phyloP scores from a whole-genome alignment of 1,284 basidiomycete genomes.

The Fereydounia khargensis region DNA sequence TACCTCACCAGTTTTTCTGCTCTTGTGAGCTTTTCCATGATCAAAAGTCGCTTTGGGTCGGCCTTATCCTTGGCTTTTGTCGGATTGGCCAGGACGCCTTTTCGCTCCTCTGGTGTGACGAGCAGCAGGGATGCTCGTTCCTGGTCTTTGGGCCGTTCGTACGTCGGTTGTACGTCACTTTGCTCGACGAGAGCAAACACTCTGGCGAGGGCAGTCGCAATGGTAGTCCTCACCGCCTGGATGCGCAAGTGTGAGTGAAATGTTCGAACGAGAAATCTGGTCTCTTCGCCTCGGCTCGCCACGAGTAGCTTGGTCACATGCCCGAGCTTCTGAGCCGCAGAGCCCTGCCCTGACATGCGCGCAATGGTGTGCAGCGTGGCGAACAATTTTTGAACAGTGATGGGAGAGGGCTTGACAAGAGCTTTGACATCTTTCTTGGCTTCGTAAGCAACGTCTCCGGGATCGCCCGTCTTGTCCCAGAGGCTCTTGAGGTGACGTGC shows the following conservation, averaged over 20 bases:
- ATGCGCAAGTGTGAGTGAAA: conserved; percentile 75
- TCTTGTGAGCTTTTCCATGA: conserved; percentile 44
- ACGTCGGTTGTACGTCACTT: not conserved
- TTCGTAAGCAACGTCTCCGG: conserved; percentile 54
- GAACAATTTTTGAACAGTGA: conserved; percentile 50
- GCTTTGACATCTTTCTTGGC: conserved; percentile 48
- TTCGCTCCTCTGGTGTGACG: conserved; percentile 24
- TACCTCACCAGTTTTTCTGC: conserved; percentile 61
- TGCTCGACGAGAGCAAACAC: conserved; percentile 66
- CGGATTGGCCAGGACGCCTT: conserved; percentile 45
- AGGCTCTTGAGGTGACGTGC: conserved; percentile 67
- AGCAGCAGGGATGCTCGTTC: conserved; percentile 17
- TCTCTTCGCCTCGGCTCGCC: conserved; percentile 80
- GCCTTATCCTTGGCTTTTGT: conserved; percentile 55
- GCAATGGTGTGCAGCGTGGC: conserved; percentile 59
- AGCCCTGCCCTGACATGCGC: conserved; percentile 70
- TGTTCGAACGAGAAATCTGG: conserved; percentile 77
- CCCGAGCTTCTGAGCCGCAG: conserved; percentile 72
- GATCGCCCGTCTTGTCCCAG: conserved; percentile 55
- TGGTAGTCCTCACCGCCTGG: conserved; percentile 79
- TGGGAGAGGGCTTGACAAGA: conserved; percentile 43
- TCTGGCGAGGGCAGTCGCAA: conserved; percentile 78
- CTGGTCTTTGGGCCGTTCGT: conserved; percentile 4
- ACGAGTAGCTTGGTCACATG: conserved; percentile 79
- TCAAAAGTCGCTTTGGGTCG: conserved; percentile 35